phyloP scores from a whole-genome alignment of 2,329 filamentous ascomycete genomes.

The Rutstroemia sydowiana region DNA sequence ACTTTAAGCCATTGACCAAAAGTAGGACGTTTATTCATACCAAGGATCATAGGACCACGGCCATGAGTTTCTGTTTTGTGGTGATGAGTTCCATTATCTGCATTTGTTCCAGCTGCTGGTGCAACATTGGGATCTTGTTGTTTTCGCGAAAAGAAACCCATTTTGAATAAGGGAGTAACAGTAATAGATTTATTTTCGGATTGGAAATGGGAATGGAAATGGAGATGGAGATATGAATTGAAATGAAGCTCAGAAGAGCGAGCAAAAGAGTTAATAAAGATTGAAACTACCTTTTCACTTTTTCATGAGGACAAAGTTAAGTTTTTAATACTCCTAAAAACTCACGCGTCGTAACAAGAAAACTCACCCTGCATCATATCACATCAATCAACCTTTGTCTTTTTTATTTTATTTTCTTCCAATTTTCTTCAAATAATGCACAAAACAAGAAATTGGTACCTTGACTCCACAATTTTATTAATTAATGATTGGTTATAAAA shows the following conservation, averaged over 20 bases:
- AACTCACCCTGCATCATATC: too few species aligned
- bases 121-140: constrained; percentile 1
- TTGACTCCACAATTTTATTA: too few species aligned
- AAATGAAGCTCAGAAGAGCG: background rate
- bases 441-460: background rate
- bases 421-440: too few species aligned
- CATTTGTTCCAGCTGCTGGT: too few species aligned
- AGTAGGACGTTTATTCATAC: constrained; percentile 45
- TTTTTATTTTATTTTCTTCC: too few species aligned
- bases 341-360: too few species aligned
- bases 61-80: background rate
- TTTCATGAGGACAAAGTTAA: background rate
- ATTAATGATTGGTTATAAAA: background rate
- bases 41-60: constrained; percentile 19
- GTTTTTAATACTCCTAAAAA: too few species aligned
- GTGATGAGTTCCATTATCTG: background rate
- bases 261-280: background rate
- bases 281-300: background rate
- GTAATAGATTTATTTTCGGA: background rate
- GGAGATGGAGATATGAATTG: background rate
- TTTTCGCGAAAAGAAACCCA: constrained; percentile 8
- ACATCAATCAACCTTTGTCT: too few species aligned
- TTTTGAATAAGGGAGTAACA: background rate
- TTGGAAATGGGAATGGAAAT: background rate
- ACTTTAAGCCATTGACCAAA: constrained; percentile 65